Conservation (phyloP, 2,329 filamentous ascomycete genomes). For the Ascochyta koolunga region DNA sequence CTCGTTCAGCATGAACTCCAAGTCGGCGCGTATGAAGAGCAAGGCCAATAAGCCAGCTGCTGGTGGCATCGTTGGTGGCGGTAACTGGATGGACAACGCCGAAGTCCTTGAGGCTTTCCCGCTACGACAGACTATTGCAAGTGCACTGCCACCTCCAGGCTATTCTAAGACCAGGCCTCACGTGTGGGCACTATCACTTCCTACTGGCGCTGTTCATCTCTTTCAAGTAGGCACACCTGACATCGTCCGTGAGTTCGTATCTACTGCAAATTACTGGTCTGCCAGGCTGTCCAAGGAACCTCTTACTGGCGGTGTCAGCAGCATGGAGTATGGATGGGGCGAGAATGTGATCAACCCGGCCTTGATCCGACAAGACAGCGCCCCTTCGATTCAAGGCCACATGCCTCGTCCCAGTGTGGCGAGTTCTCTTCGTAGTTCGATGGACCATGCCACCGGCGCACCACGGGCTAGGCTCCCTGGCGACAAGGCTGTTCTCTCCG, state of each 20-base stretch:
- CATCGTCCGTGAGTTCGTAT: constrained; percentile 92
- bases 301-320: constrained; percentile 88
- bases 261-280: constrained; percentile 96
- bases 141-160: constrained; percentile 84
- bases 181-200: constrained; percentile 92
- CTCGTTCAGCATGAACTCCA: constrained; percentile 80
- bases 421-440: constrained; percentile 65
- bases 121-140: constrained; percentile 89
- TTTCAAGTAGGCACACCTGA: constrained; percentile 97
- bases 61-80: constrained; percentile 81
- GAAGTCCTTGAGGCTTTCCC: constrained; percentile 87
- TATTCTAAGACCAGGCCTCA: constrained; percentile 90
- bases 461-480: constrained; percentile 75
- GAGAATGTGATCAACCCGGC: constrained; percentile 73
- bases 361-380: constrained; percentile 50
- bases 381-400: constrained; percentile 40
- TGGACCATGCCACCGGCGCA: constrained; percentile 61
- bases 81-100: constrained; percentile 98
- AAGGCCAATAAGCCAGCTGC: constrained; percentile 62
- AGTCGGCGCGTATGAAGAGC: constrained; percentile 73
- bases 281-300: constrained; percentile 93
- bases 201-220: constrained; percentile 92
- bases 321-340: constrained; percentile 97
- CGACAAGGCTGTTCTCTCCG: constrained; percentile 81
- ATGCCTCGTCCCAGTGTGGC: constrained; percentile 61